These are phyloP conservation scores for Colletotrichum somersetense DNA, from an alignment of 2,329 filamentous ascomycete species.

Conservation along the genomic window DNA sequence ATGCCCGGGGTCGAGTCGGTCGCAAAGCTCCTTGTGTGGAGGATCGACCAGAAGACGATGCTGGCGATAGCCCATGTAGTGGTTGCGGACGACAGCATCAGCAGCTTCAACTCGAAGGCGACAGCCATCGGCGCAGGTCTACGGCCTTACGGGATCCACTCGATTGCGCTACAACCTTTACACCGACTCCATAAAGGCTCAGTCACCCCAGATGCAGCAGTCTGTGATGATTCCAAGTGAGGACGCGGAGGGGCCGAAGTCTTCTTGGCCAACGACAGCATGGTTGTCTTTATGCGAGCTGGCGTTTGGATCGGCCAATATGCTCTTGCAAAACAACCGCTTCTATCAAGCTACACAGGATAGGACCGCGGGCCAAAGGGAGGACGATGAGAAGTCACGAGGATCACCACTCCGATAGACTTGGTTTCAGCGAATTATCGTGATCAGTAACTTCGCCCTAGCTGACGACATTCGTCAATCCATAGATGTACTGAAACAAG, in stretches of 20 bases:
- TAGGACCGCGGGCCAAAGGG: background rate
- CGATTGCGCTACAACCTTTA: slow-evolving; percentile 78
- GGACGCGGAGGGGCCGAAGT: background rate
- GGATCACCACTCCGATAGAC: background rate
- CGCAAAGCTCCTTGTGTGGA: slow-evolving; percentile 82
- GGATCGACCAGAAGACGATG: slow-evolving; percentile 76
- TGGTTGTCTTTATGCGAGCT: background rate
- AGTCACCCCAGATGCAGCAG: background rate
- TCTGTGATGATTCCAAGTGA: background rate
- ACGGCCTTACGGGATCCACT: slow-evolving; percentile 80
- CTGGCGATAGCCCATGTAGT: slow-evolving; percentile 79
- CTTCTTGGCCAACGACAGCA: background rate
- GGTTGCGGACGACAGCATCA: slow-evolving; percentile 68
- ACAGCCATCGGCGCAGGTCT: slow-evolving; percentile 76
- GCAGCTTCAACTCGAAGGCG: slow-evolving; percentile 70
- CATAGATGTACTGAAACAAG: background rate
- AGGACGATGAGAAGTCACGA: background rate
- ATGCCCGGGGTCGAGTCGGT: slow-evolving; percentile 76
- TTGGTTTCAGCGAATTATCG: too few species aligned
- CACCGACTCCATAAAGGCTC: background rate
- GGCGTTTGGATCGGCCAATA: background rate
- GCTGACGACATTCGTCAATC: background rate
- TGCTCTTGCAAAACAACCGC: background rate
- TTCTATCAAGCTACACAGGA: background rate
- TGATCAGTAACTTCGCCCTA: background rate